Evolutionary conservation across 2,329 filamentous ascomycete species (phyloP).

Genomic region (Albifimbria verrucaria): DNA sequence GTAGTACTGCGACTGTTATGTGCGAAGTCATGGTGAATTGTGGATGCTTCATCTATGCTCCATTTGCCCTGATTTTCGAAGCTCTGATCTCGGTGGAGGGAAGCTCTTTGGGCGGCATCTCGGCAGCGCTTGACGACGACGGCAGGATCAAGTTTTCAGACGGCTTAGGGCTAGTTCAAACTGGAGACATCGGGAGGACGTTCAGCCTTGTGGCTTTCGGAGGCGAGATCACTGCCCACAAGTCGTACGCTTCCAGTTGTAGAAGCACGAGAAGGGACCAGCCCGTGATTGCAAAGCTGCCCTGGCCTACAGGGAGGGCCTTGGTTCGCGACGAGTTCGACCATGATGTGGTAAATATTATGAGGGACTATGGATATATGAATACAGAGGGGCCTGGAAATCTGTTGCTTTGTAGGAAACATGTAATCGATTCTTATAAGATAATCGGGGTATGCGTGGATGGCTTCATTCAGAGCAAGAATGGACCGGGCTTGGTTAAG

Average conservation of each 20-base stretch:
- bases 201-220: slow-evolving; percentile 5
- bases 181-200: slow-evolving; percentile 3
- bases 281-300: background rate
- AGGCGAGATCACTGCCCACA: background rate
- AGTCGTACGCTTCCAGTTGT: background rate
- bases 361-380: slow-evolving; percentile 5
- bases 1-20: background rate
- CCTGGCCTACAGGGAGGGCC: background rate
- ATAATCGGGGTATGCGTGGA: slow-evolving; percentile 5
- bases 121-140: background rate
- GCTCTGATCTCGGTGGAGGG: slow-evolving; percentile 2
- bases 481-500: too few species aligned
- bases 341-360: background rate
- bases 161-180: slow-evolving; percentile 4
- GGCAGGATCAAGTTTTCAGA: background rate
- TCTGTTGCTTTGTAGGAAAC: slow-evolving; percentile 2
- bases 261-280: background rate
- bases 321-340: background rate
- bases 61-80: slow-evolving; percentile 2
- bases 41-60: background rate
- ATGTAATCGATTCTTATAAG: slow-evolving; percentile 3
- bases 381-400: slow-evolving; percentile 6
- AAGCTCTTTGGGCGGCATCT: background rate
- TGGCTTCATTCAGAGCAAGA: slow-evolving; percentile 4
- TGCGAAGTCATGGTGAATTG: slow-evolving; percentile 3